phyloP scores from a whole-genome alignment of 148 eudicot genomes.

The Fagopyrum homotropicum region DNA sequence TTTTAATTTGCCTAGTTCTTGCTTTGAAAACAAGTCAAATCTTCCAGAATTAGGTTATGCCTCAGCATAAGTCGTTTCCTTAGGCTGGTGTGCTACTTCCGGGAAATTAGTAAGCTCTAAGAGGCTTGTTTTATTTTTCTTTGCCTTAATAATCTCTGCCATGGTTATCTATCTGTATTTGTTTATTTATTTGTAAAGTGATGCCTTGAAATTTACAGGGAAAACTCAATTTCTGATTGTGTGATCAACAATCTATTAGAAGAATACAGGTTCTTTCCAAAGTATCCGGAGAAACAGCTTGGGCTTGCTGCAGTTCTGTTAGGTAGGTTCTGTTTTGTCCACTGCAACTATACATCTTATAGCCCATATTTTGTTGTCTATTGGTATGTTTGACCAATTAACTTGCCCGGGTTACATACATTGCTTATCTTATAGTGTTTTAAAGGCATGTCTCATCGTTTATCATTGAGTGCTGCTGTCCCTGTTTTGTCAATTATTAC shows the following conservation, averaged over 20 bases:
- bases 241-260: conserved; percentile 87
- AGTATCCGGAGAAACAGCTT: conserved; percentile 92
- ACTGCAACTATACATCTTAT: background rate
- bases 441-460: too few species aligned
- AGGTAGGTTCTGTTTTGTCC: conserved; percentile 41
- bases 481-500: background rate
- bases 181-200: background rate
- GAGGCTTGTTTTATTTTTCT: background rate
- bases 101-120: background rate
- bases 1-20: background rate
- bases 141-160: background rate
- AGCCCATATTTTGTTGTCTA: background rate
- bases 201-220: conserved; percentile 38
- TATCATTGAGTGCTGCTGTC: too few species aligned
- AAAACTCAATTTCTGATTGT: conserved; percentile 77
- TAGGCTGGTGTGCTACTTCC: background rate
- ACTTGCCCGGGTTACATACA: background rate
- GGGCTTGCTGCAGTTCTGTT: conserved; percentile 74
- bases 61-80: background rate
- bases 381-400: background rate
- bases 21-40: background rate
- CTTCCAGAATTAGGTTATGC: background rate
- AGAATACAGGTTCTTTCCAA: conserved; percentile 85
- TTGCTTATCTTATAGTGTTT: too few species aligned
- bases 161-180: background rate